Evolutionary conservation across 2,329 filamentous ascomycete species (phyloP).

Genomic region (Beauveria pseudobassiana): DNA sequence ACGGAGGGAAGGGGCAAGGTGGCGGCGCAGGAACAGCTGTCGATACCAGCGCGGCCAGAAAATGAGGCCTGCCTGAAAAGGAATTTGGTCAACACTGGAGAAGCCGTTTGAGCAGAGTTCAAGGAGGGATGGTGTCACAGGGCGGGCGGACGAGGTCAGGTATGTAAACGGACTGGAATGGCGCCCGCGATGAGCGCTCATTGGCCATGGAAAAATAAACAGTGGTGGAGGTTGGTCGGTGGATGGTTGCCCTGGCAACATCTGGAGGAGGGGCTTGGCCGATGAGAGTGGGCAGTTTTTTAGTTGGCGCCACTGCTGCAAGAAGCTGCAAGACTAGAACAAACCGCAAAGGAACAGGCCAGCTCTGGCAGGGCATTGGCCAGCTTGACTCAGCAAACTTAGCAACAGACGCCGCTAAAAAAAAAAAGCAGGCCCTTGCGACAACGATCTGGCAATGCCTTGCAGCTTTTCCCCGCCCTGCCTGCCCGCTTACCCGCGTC

Average conservation of each 20-base stretch:
- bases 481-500: background rate
- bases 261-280: background rate
- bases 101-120: conserved; percentile 3
- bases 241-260: conserved; percentile 23
- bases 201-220: conserved; percentile 27
- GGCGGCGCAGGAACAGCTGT: background rate
- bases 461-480: conserved; percentile 3
- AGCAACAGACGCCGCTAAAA: background rate
- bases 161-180: conserved; percentile 12
- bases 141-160: conserved; percentile 4
- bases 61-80: conserved; percentile 9
- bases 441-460: background rate
- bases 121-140: conserved; percentile 4
- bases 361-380: background rate
- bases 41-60: conserved; percentile 4
- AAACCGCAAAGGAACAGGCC: background rate
- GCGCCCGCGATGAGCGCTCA: conserved; percentile 15
- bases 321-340: background rate
- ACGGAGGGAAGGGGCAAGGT: background rate
- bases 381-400: background rate
- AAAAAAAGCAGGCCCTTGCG: background rate
- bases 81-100: background rate
- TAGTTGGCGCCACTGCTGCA: background rate
- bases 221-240: conserved; percentile 14
- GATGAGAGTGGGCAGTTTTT: background rate